Base-by-base conservation (phyloP, 352 stramenopile species). In the Phytophthora ohioensis region DNA sequence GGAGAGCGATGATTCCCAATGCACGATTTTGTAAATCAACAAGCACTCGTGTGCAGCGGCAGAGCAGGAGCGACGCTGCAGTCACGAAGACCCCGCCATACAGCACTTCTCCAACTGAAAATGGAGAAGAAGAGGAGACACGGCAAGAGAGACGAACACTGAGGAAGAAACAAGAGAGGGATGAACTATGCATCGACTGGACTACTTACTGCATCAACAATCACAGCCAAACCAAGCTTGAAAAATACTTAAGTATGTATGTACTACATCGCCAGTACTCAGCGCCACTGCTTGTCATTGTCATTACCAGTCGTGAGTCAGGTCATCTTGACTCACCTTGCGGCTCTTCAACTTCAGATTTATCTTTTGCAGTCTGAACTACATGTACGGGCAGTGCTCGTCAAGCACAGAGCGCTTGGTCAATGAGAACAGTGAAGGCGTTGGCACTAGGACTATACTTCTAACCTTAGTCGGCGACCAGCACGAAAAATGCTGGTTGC, bases 1-100 rank as follows among this genome's bases (percentile, higher is more conserved):
- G 66, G 88, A 93, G 56, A 94, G 79, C 67, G 81, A 79, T 61
- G 88, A 96, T 45, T 75, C 85, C 3, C 72, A 82, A 5, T 96
- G 88, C 69, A 81, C 75, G 64, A 94, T 96, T 79, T 78, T 94
- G 77, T 96, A 92, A 84, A 57, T 52, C 56, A 69, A 47, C 41
- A 47, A 57, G 45, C 48, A 58, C 69, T 62, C 55, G 39, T 57
- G 48, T 10, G 62, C 41, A 49, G 34, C 67, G 45, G 53, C 49
- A 43, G 48, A 43, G 31, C 17, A 36, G 8, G 42, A 27, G 35
- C 52, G 55, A 34, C 31, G 45, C 60, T 69, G 57, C 32, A 57
- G 27, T 30, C 36, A 42, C 67, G 46, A 70, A 70, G 55, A 55
- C 60, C 30, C 42, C 43, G 12, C 36, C 21, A 39, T 48, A 46